Evolutionary conservation across 441 rosid genomes (phyloP).

Genomic region (Bruguiera hainesii): DNA sequence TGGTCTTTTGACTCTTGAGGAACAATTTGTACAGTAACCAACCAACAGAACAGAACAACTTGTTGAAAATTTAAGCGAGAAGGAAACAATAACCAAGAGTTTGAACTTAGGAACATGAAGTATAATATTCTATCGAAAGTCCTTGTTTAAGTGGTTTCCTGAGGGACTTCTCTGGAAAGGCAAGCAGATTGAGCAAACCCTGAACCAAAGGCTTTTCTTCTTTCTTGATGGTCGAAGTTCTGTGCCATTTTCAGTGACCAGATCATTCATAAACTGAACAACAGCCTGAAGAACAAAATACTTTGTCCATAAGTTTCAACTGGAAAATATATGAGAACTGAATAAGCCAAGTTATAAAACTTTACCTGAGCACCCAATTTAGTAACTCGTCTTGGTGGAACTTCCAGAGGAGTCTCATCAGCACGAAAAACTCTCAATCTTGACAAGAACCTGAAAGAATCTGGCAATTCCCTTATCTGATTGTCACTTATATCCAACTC

Average conservation of each 20-base stretch:
- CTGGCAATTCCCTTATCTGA: conserved; percentile 53
- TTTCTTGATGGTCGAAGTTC: conserved; percentile 23
- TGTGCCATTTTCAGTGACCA: conserved; percentile 29
- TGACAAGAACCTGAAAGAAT: conserved; percentile 48
- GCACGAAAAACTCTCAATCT: conserved; percentile 45
- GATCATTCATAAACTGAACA: conserved; percentile 46
- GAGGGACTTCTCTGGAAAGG: conserved; percentile 22
- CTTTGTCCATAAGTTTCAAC: neutral
- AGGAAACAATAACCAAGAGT: neutral
- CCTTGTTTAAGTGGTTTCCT: conserved; percentile 4
- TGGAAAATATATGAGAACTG: neutral
- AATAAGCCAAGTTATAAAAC: conserved; percentile 1
- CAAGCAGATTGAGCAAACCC: conserved; percentile 27
- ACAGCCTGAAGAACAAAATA: conserved; percentile 42
- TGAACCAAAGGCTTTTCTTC: conserved; percentile 34
- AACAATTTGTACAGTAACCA: neutral
- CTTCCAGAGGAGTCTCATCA: conserved; percentile 59
- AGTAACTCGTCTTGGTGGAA: conserved; percentile 53
- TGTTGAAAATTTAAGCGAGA: neutral
- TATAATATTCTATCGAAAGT: neutral
- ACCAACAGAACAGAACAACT: neutral
- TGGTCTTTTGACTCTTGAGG: neutral
- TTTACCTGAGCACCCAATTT: conserved; percentile 60
- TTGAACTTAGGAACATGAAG: conserved; percentile 9
- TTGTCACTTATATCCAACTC: conserved; percentile 63